Conservation (phyloP, 108 stramenopile species). For the Cyclotella baltica region DNA sequence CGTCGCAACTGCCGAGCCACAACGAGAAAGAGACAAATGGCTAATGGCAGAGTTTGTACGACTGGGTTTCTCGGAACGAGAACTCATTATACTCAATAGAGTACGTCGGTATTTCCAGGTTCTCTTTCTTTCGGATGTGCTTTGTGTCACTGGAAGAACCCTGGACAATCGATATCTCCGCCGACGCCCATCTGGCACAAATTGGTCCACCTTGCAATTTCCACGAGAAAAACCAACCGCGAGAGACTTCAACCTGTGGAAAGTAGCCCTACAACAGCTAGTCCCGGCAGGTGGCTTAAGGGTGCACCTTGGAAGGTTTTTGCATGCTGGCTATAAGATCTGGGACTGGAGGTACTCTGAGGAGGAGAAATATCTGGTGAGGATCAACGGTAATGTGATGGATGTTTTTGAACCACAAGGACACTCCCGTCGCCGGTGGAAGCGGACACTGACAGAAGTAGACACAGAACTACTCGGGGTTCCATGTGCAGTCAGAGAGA, state of each 20-base stretch:
- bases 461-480: background rate
- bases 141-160: too few species aligned
- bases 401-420: background rate
- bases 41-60: conserved; percentile 13
- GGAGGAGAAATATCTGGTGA: too few species aligned
- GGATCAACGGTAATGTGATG: background rate
- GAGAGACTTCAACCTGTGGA: background rate
- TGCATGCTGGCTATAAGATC: too few species aligned
- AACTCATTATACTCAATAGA: too few species aligned
- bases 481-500: too few species aligned
- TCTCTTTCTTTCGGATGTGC: too few species aligned
- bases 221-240: conserved; percentile 3
- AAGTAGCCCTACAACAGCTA: background rate
- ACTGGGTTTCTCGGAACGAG: background rate
- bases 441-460: background rate
- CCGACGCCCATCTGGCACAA: background rate
- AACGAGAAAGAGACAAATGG: too few species aligned
- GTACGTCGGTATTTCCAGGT: too few species aligned
- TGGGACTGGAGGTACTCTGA: too few species aligned
- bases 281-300: background rate
- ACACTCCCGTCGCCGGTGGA: background rate
- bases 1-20: too few species aligned
- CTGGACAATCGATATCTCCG: conserved; percentile 18
- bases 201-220: conserved; percentile 8
- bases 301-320: too few species aligned